These are phyloP conservation scores for Discostella stelligera DNA, from an alignment of 352 stramenopile genomes.

Conservation along the genomic window DNA sequence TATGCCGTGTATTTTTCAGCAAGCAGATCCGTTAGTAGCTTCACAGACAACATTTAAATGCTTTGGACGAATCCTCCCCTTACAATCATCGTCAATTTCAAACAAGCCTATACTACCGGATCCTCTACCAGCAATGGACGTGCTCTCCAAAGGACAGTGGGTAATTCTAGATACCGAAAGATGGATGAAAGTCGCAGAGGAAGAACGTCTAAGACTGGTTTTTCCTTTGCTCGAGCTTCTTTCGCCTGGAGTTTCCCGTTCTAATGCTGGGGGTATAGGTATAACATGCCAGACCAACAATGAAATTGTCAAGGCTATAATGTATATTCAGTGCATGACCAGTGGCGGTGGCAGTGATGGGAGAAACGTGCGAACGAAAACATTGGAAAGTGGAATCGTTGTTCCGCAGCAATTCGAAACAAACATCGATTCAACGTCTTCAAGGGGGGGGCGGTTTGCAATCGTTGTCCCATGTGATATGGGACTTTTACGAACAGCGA, in stretches of 20 bases:
- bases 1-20: neutral
- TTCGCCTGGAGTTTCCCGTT: slow-evolving; percentile 9
- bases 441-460: slow-evolving; percentile 1
- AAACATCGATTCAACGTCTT: neutral
- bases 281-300: slow-evolving; percentile 40
- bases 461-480: slow-evolving; percentile 34
- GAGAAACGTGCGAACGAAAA: slow-evolving; percentile 21
- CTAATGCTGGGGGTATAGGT: slow-evolving; percentile 26
- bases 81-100: slow-evolving; percentile 4
- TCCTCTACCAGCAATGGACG: slow-evolving; percentile 38
- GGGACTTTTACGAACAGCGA: slow-evolving; percentile 16
- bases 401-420: slow-evolving; percentile 15
- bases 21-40: neutral
- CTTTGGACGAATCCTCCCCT: slow-evolving; percentile 13
- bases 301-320: slow-evolving; percentile 38
- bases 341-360: slow-evolving; percentile 11
- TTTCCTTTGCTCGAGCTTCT: slow-evolving; percentile 31
- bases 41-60: slow-evolving; percentile 1
- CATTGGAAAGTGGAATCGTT: slow-evolving; percentile 32
- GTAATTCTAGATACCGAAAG: slow-evolving; percentile 35
- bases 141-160: slow-evolving; percentile 26
- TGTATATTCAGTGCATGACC: slow-evolving; percentile 39
- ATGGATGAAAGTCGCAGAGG: slow-evolving; percentile 40
- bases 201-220: slow-evolving; percentile 25
- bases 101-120: slow-evolving; percentile 31